phyloP scores from a whole-genome alignment of 1,284 basidiomycete species.

The Ganoderma sinense region DNA sequence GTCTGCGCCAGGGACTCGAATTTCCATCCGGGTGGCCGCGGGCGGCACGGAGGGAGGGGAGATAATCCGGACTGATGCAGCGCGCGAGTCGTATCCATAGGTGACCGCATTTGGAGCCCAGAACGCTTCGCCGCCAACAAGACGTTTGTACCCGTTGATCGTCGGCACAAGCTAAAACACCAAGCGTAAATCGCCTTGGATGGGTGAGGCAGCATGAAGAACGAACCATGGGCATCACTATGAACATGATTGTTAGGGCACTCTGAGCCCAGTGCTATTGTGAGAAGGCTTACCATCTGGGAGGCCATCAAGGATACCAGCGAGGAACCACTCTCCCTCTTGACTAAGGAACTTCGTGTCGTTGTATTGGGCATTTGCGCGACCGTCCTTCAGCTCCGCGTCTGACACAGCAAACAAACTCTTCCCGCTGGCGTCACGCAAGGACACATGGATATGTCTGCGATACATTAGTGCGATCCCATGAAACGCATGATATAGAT shows the following conservation, averaged over 20 bases:
- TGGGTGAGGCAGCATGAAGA: neutral
- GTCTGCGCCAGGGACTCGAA: conserved; percentile 96
- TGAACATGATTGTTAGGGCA: conserved; percentile 60
- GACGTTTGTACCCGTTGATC: conserved; percentile 97
- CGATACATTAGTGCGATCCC: neutral
- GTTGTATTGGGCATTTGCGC: conserved; percentile 74
- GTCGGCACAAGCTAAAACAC: conserved; percentile 83
- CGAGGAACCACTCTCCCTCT: conserved; percentile 91
- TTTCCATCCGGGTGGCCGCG: conserved; percentile 86
- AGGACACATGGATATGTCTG: conserved; percentile 92
- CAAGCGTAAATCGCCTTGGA: neutral
- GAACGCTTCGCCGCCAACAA: conserved; percentile 93
- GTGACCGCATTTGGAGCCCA: conserved; percentile 95
- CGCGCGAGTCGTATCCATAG: conserved; percentile 95
- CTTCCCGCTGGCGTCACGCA: conserved; percentile 73
- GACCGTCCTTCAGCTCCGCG: conserved; percentile 65
- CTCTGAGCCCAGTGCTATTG: neutral
- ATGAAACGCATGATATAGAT: neutral
- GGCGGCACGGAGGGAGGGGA: conserved; percentile 86
- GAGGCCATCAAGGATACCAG: conserved; percentile 89
- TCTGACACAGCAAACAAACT: conserved; percentile 83
- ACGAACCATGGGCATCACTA: conserved; percentile 39
- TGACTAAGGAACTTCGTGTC: conserved; percentile 89
- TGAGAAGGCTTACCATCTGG: conserved; percentile 72
- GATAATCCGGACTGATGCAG: conserved; percentile 91